Evolutionary conservation across 345 rosid species (phyloP), one percentile per base, ranked within the genome.

Genomic region (Kernera saxatilis): DNA sequence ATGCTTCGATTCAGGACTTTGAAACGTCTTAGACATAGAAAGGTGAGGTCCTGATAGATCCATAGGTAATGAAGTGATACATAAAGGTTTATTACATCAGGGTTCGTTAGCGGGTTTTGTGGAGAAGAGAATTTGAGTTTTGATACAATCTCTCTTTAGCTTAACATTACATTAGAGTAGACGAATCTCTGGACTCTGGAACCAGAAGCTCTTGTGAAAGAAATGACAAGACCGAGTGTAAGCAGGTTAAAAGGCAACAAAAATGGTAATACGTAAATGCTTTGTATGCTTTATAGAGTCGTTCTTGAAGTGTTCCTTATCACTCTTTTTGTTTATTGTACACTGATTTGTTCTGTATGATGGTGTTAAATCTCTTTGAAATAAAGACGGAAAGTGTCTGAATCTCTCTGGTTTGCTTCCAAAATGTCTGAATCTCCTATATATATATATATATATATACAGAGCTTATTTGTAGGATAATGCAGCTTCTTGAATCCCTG

Each of bases 401-500:
- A 53, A 14, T 49, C 59, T 48, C 14, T 14, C 26, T 55, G 13
- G 45, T 56, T 19, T 35, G 19, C 22, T 67, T 39, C 71, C 8
- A 27, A 62, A 10, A 17, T 63, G 54, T 44, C 13, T 19, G 29
- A 35, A 5, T n/a, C 45, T 37, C 58, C 6, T n/a, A 13, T 27
- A 23, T n/a, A n/a, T n/a, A n/a, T n/a, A n/a, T n/a, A n/a, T n/a
- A n/a, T n/a, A n/a, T n/a, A n/a, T 57, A 6, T 7, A 10, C 67
- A 44, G 12, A 63, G 52, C 41, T 44, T 45, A 8, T 26, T 5
- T 41, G 10, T 78, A 86, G 67, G 61, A 86, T 83, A 71, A 63
- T 73, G 85, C 96, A 88, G 70, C 64, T 84, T 74, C 79, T 82
- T 19, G 75, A 61, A 70, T 73, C 84, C 82, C 91, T 90, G 68